Conservation (phyloP, 2,329 filamentous ascomycete genomes). For the Aspergillus sp. region DNA sequence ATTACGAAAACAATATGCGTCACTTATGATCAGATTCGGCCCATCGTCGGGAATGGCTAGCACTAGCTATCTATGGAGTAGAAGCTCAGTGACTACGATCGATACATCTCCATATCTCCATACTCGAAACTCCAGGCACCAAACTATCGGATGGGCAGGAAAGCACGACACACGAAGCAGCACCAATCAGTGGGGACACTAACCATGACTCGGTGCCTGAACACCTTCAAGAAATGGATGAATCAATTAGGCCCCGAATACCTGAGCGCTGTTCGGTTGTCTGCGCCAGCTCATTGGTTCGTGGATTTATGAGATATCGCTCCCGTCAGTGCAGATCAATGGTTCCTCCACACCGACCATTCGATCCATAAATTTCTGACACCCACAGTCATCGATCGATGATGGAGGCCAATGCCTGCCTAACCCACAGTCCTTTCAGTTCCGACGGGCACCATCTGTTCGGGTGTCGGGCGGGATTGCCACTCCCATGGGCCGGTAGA, state of each 20-base stretch:
- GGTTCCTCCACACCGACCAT: slow-evolving; percentile 14
- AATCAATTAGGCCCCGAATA: slow-evolving; percentile 6
- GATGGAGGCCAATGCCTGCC: not conserved
- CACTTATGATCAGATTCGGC: no score
- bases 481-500: not conserved
- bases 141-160: no score
- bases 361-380: slow-evolving; percentile 13
- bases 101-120: no score
- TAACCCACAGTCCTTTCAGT: not conserved
- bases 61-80: no score
- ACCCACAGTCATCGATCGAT: not conserved
- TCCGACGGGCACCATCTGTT: not conserved
- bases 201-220: no score
- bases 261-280: not conserved
- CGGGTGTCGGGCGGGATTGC: not conserved
- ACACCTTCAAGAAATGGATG: slow-evolving; percentile 7
- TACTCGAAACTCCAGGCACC: no score
- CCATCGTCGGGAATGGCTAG: no score
- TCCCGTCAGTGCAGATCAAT: slow-evolving; percentile 8
- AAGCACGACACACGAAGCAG: no score
- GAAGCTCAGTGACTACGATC: no score
- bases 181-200: no score
- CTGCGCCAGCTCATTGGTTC: slow-evolving; percentile 1
- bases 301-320: slow-evolving; percentile 11
- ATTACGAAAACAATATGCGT: no score